Evolutionary conservation across 495 filamentous ascomycete genomes (phyloP), one percentile per base, ranked within the genome.

Genomic region (Physcia stellaris): DNA sequence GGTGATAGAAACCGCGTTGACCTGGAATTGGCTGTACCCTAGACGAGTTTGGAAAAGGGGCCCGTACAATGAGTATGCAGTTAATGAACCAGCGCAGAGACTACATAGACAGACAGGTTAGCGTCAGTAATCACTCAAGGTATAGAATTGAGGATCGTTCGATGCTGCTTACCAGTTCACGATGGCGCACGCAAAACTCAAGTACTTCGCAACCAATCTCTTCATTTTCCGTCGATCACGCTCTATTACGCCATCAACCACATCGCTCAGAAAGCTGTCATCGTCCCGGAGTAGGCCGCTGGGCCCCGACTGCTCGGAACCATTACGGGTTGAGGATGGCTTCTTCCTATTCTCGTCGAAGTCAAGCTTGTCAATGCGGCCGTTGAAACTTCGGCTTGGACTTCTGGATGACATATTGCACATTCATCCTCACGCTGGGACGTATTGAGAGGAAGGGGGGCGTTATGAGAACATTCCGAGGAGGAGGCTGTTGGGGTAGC

Each of bases 21-120:
- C 83, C 48, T 85, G 83, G 39, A 86, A 68, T 60, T 98, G 90
- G 1, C 75, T 79, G 52, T 95, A 98, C 46, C 71, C 77, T 39
- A 98, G 67, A 37, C 77, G 73, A 30, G 77, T 75, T 49, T 92
- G 80, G 56, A 98, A 81, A 29, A 88, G 64, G 40, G 82, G 87
- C 3, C 80, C 88, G 59, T 94, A 98, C 26, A 98, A 70, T 3
- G 83, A 90, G 66, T 85, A 96, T 15, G 84, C 76, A 4, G 83
- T 82, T 41, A 94, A 77, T 40, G 80, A 86, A 37, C 86, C 85
- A 10, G 81, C 86, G 41, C 79, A 86, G 15, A 95, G 68, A 46
- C 70, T 73, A 31, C 26, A 35, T 7, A 26, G 34, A 41, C 37
- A 46, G 39, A 7, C 11, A n/a, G 15, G 34, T 47, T 19, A 40